Evolutionary conservation across 139 green algal genomes (phyloP), one percentile per base, ranked within the genome.

Genomic region (Chlamydomonas sp.): DNA sequence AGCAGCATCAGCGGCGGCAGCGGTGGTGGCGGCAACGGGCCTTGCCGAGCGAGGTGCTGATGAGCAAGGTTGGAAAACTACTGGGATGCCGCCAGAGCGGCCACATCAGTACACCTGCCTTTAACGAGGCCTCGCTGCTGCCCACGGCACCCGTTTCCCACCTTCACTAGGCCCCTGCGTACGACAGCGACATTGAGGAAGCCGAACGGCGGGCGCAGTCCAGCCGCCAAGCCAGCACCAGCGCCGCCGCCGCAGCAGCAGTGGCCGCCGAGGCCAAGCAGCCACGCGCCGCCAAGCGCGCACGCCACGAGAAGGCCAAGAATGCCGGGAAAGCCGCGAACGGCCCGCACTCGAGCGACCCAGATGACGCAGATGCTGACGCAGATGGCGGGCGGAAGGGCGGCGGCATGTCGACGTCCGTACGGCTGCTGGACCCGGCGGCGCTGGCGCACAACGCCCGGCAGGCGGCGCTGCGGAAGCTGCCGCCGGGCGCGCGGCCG

Each of bases 371-470:
- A 3, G 76, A n/a, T 1, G 63, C 66, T 31, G 81, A 64, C 31
- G 81, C 1, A 15, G 71, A 64, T 4, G 59, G 2, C 16, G 76
- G 0, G 20, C 20, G 20, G 0, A n/a, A 7, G 17, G 80, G 59
- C 68, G 58, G 7, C 68, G 68, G 4, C 20, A 69, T 93, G 18
- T 92, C 91, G 8, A 93, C 93, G 0, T 67, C 73, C 1, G 75
- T 95, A 2, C 73, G 86, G n/a, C 72, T 93, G 59, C 76, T 92
- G 59, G 83, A 85, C 31, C 77, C 88, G 4, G 57, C 63, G 0
- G 86, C 71, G 58, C 69, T 88, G 31, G 83, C 82, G 17, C 31
- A 80, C 57, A 85, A 79, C 1, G 71, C 85, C 3, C 84, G 61
- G 2, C 77, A 79, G 31, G 61, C 77, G 16, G 63, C 61, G 20